Evolutionary conservation across 306 rosid genomes (phyloP), one percentile per base, ranked within the genome.

Genomic region (Prinsepia uniflora): DNA sequence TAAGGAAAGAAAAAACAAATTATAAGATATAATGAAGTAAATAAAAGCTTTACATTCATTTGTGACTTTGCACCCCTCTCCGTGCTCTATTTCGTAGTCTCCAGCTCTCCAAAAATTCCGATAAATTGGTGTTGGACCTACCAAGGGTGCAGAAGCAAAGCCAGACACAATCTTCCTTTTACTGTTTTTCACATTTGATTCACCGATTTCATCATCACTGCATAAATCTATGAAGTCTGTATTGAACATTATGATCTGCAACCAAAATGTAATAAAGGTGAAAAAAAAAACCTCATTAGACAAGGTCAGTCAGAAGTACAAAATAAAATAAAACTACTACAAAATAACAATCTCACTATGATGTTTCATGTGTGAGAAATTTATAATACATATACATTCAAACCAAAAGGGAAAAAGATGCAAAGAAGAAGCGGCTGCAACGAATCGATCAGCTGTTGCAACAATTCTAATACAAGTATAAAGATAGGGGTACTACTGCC

Each of bases 91-190:
- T 81, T 94, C 83, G 67, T 94, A 87, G 75, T 65, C 78, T 66
- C 98, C 98, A 67, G 98, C 97, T 86, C 87, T 87, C 98, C 98
- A 94, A 64, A 94, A 94, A 63, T 90, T 90, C 62, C 89, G 82
- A 72, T 84, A 81, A 67, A 90, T 34, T 7, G 90, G 94, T 41
- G 96, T 87, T 15, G 80, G 82, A 75, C 85, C 59, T 46, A 77
- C 66, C 50, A 88, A 68, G 8, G 92, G 82, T 41, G 84, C 75
- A 22, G 85, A 87, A 43, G 86, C 79, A 68, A 83, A 75, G 44
- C 83, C 84, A 65, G 70, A 72, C 17, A 10, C 41, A 18, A 13
- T 12, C 61, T 55, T 36, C 63, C 18, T 57, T 57, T 4, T 30
- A 12, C 63, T 9, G 14, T 30, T 57, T 75, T 73, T 65, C 17